phyloP scores from a whole-genome alignment of 441 rosid genomes.

The Biscutella auriculata region DNA sequence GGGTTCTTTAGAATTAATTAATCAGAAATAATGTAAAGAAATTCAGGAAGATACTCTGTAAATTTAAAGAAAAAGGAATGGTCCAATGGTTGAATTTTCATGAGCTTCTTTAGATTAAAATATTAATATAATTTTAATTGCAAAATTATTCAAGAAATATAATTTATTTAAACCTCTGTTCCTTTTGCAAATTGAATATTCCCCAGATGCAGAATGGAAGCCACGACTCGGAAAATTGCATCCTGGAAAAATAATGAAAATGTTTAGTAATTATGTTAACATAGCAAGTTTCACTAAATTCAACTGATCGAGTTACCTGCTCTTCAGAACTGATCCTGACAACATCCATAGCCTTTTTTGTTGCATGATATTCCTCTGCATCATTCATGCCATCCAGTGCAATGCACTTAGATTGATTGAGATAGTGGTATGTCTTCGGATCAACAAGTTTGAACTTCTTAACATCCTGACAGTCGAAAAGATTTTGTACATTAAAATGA shows the following conservation, averaged over 20 bases:
- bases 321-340: slow-evolving; percentile 71
- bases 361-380: slow-evolving; percentile 58
- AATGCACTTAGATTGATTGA: slow-evolving; percentile 77
- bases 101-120: too few species aligned
- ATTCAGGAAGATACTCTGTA: too few species aligned
- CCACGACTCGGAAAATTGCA: slow-evolving; percentile 79
- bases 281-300: background rate
- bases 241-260: slow-evolving; percentile 33
- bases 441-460: slow-evolving; percentile 65
- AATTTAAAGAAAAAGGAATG: too few species aligned
- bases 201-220: slow-evolving; percentile 87
- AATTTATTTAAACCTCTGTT: slow-evolving; percentile 59
- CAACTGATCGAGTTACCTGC: slow-evolving; percentile 45
- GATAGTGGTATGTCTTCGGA: slow-evolving; percentile 75
- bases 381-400: slow-evolving; percentile 69
- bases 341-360: slow-evolving; percentile 81
- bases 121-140: too few species aligned
- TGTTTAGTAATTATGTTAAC: background rate
- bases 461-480: slow-evolving; percentile 45
- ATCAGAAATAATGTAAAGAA: too few species aligned
- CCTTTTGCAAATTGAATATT: slow-evolving; percentile 84
- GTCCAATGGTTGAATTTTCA: too few species aligned
- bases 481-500: background rate
- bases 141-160: too few species aligned
- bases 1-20: too few species aligned